Percentiles rank a stretch among this genome's conserved stretches.
phyloP scores from a whole-genome alignment of 371 early-diverging fungal genomes.

The Lichtheimia corymbifera region DNA sequence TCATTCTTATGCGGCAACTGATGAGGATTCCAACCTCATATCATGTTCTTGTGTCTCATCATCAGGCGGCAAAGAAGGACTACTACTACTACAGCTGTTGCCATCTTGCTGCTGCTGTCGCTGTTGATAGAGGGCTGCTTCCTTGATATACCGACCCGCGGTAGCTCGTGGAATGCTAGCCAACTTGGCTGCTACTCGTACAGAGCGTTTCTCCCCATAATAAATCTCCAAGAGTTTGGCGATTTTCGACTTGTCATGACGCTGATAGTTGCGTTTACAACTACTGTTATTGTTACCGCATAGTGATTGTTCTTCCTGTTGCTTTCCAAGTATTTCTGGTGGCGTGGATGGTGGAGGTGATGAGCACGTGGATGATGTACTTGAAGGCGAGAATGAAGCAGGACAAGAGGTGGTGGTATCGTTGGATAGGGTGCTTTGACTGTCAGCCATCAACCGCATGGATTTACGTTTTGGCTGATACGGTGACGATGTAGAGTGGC shows the following conservation, averaged over 20 bases:
- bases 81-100: too few relatives aligned
- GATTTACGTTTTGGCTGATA: too few relatives aligned
- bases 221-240: constrained; percentile 1
- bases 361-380: not conserved
- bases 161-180: not conserved
- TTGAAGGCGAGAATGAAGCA: not conserved
- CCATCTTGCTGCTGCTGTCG: not conserved
- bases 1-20: too few relatives aligned
- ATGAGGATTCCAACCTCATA: too few relatives aligned
- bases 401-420: not conserved
- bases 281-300: not conserved
- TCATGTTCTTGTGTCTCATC: too few relatives aligned
- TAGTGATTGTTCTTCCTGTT: not conserved
- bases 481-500: too few relatives aligned
- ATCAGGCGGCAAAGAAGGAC: too few relatives aligned
- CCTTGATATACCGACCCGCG: constrained; percentile 1
- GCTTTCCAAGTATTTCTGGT: not conserved
- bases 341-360: not conserved
- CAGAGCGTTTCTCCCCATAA: constrained; percentile 1
- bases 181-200: not conserved
- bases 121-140: not conserved
- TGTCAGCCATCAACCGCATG: too few relatives aligned
- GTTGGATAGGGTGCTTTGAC: too few relatives aligned
- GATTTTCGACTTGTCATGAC: constrained; percentile 1
- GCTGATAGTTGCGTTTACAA: not conserved